A percentile compares a stretch with the other conserved stretches of the same genome.
These are phyloP conservation scores for Kuraishia cidri DNA, from an alignment of 805 yeast genomes.

Conservation along the genomic window DNA sequence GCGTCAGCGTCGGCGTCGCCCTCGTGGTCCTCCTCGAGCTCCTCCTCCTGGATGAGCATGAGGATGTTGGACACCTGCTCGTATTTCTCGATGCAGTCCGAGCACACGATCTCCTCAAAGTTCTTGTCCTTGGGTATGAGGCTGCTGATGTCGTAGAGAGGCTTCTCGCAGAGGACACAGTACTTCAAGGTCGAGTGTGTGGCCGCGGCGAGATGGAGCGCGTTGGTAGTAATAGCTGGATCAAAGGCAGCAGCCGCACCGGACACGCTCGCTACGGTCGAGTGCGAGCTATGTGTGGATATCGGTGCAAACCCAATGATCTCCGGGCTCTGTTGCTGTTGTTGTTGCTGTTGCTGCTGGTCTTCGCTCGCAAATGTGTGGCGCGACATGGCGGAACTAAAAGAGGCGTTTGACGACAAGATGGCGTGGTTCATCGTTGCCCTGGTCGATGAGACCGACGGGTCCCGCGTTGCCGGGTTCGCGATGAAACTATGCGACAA, in stretches of 20 bases:
- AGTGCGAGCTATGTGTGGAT: slow-evolving; percentile 8
- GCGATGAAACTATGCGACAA: no score
- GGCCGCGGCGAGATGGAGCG: no score
- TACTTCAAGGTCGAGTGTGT: slow-evolving; percentile 26
- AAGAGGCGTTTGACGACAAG: slow-evolving; percentile 6
- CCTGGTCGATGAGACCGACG: no score
- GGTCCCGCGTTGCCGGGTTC: no score
- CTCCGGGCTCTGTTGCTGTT: slow-evolving; percentile 1
- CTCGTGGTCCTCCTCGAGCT: slow-evolving; percentile 1
- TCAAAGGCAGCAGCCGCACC: no score
- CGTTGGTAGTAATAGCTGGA: no score
- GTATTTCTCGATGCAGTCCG: slow-evolving; percentile 43
- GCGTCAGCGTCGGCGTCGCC: slow-evolving; percentile 6
- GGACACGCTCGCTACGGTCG: no score
- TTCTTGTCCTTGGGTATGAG: slow-evolving; percentile 15
- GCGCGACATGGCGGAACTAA: slow-evolving; percentile 18
- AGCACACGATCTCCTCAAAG: slow-evolving; percentile 51
- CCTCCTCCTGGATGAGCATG: slow-evolving; percentile 3
- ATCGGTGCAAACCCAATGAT: slow-evolving; percentile 10
- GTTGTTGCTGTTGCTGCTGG: slow-evolving; percentile 29
- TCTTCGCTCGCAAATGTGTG: slow-evolving; percentile 11
- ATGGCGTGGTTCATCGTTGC: no score
- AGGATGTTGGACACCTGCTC: slow-evolving; percentile 12
- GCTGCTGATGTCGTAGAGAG: slow-evolving; percentile 53
- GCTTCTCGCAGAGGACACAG: slow-evolving; percentile 66